Percentiles rank a stretch among this genome's conserved stretches.
phyloP scores from a whole-genome alignment of 371 early-diverging fungal genomes.

The Smittium culicis region DNA sequence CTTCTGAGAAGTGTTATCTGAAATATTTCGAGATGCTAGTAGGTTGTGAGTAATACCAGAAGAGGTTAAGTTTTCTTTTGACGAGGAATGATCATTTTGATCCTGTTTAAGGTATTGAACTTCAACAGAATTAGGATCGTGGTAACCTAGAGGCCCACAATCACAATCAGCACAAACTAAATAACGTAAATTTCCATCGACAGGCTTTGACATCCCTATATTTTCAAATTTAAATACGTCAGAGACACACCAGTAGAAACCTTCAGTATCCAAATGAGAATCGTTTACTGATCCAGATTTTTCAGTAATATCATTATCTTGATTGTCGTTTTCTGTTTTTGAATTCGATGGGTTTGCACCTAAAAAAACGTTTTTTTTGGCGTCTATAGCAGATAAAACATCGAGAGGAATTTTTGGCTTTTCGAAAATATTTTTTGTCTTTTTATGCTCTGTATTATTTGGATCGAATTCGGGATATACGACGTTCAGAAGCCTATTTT shows the following conservation, averaged over 20 bases:
- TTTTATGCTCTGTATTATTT: neutral
- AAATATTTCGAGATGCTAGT: too few species aligned
- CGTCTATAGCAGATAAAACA: neutral
- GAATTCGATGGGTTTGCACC: neutral
- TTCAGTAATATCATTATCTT: neutral
- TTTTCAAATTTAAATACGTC: conserved; percentile 11
- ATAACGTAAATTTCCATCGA: neutral
- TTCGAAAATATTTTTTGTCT: neutral
- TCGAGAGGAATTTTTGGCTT: neutral
- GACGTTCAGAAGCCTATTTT: neutral
- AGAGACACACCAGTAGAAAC: conserved; percentile 7
- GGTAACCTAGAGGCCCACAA: conserved; percentile 8
- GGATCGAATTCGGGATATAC: neutral
- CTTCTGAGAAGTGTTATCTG: neutral
- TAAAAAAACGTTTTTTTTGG: neutral
- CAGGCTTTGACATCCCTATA: conserved; percentile 9
- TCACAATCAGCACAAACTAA: conserved; percentile 10
- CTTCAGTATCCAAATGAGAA: neutral
- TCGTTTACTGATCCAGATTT: neutral
- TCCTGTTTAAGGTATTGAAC: neutral
- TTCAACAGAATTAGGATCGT: neutral
- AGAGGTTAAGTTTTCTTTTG: neutral
- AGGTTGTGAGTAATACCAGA: neutral
- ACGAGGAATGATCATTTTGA: neutral
- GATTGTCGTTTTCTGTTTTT: neutral